Evolutionary conservation across 257 asterid species (phyloP), one percentile per base, ranked within the genome.

Genomic region (Plantago elongata): DNA sequence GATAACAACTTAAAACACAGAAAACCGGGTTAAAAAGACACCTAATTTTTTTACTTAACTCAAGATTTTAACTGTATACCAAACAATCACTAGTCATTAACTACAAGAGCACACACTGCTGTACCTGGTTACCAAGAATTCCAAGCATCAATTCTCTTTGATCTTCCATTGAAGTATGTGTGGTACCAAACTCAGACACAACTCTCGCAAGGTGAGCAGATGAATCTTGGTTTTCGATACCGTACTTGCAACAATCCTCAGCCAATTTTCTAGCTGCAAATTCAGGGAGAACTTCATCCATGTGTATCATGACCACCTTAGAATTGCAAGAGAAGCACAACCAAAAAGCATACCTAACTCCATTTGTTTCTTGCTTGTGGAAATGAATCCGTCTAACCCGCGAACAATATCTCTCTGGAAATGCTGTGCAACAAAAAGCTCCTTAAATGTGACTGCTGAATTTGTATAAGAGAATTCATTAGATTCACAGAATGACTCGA

Each of bases 391-490:
- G 67, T 92, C 96, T 62, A 92, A 79, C 11, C 95, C 86, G 44
- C 90, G 97, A 58, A 85, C 89, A 55, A 92, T 83, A 78, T 89
- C 97, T 74, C 83, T 83, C 90, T 92, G 99, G 81, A 89, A 92
- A 84, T 92, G 99, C 99, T 92, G 99, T 72, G 77, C 75, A 83
- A 75, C 81, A 83, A 84, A 76, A 77, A 73, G 69, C 86, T 70
- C 82, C 86, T 84, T 79, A 77, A 78, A 80, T 77, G 74, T 75
- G 75, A 74, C 82, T 47, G 83, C 79, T 76, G 83, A 81, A 71
- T 71, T 77, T 64, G 59, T 74, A 72, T 76, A 62, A 59, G 62
- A 74, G 71, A 75, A 74, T 63, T 69, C 74, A 80, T 75, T 69
- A 76, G 84, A 71, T 74, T 66, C 73, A 57, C 64, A 68, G 43